Conservation (phyloP, 139 green algal genomes). For the Nannochloris sp. region DNA sequence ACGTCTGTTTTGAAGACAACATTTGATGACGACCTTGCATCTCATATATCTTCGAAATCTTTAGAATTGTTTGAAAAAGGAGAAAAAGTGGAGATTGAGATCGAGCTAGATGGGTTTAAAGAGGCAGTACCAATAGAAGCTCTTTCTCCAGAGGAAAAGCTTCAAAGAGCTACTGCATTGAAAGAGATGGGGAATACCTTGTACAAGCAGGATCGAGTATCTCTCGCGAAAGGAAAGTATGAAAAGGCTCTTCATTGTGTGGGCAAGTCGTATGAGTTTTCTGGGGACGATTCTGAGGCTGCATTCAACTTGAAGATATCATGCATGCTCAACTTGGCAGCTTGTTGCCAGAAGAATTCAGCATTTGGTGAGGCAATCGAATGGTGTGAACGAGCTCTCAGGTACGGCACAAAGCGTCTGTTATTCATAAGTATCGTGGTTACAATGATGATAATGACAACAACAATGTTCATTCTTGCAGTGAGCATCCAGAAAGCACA, state of each 20-base stretch:
- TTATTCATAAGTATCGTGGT: too few species aligned
- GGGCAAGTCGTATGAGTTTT: conserved; percentile 10
- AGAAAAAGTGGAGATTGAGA: conserved; percentile 48
- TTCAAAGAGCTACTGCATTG: conserved; percentile 30
- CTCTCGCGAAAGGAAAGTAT: conserved; percentile 24
- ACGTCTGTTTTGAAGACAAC: conserved; percentile 25
- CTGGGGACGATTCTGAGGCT: conserved; percentile 13
- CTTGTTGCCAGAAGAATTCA: conserved; percentile 12
- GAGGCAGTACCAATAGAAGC: conserved; percentile 37
- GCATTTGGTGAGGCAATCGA: conserved; percentile 24
- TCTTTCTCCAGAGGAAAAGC: conserved; percentile 34
- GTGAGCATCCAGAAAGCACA: conserved; percentile 12
- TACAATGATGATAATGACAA: too few species aligned
- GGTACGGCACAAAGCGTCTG: neutral
- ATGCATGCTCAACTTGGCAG: conserved; percentile 23
- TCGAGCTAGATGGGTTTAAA: conserved; percentile 63
- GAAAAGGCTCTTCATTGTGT: conserved; percentile 19
- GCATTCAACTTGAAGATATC: conserved; percentile 5
- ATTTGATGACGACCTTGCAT: conserved; percentile 8
- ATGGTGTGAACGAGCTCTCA: conserved; percentile 22
- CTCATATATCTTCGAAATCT: neutral
- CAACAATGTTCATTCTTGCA: neutral
- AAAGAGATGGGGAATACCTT: conserved; percentile 59
- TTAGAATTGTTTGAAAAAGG: conserved; percentile 1
- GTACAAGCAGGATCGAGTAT: conserved; percentile 31